Evolutionary conservation across 257 asterid genomes (phyloP).

Genomic region (Fraxinus anomala): DNA sequence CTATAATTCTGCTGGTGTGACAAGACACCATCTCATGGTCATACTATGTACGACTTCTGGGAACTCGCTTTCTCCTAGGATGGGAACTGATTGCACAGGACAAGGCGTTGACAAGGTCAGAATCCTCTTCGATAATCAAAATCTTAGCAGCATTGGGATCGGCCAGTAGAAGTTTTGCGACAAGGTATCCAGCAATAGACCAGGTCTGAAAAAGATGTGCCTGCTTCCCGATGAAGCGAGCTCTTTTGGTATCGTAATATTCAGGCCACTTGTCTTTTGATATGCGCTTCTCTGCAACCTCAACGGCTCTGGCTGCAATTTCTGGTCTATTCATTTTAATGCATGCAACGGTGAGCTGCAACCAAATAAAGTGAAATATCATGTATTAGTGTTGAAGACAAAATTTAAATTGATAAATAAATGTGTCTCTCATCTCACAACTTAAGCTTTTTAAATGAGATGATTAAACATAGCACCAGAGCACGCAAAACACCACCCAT

Average conservation of each 20-base stretch:
- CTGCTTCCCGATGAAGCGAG: conserved; percentile 69
- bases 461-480: too few species aligned
- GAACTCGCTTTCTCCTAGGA: conserved; percentile 65
- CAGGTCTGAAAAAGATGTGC: conserved; percentile 65
- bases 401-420: neutral
- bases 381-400: neutral
- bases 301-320: conserved; percentile 65
- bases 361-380: conserved; percentile 12
- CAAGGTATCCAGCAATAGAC: conserved; percentile 79
- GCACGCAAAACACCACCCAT: neutral
- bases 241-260: conserved; percentile 67
- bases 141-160: conserved; percentile 56
- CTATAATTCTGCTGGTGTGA: neutral
- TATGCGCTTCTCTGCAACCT: conserved; percentile 61
- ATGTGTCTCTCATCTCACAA: neutral
- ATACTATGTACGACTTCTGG: conserved; percentile 50
- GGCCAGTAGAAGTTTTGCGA: conserved; percentile 56
- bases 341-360: conserved; percentile 75
- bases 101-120: conserved; percentile 64
- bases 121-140: conserved; percentile 60
- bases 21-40: conserved; percentile 18
- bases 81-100: conserved; percentile 58
- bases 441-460: too few species aligned
- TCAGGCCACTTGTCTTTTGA: conserved; percentile 74
- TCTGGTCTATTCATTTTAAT: conserved; percentile 74